Base-by-base conservation (phyloP, 805 yeast genomes). In the Nakazawaea ambrosiae region DNA sequence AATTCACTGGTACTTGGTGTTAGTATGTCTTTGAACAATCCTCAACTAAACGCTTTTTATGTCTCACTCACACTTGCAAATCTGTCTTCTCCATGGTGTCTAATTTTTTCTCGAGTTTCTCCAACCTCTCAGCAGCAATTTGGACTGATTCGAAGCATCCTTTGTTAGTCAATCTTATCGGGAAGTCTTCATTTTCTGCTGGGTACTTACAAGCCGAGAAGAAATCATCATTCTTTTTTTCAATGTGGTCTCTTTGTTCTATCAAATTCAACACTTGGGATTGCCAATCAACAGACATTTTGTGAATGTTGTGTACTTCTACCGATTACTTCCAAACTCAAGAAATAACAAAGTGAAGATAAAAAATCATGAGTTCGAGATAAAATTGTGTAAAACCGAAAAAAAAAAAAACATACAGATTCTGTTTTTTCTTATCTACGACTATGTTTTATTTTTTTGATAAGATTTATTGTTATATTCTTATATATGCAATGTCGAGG, bases 31-130 rank as follows among this genome's bases (percentile, higher is more conserved):
- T 8, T 8, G 11, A 26, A 16, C 12, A n/a, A n/a, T n/a, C n/a
- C n/a, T 9, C 5, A n/a, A 15, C 22, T 12, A 5, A 24, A 9
- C 19, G 29, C 17, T 8, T 16, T 4, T 22, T 5, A 18, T 5
- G 10, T 3, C 20, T 5, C 14, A 40, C 43, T 32, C 16, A 40
- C 43, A 33, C 23, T 32, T 36, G 40, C 4, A 40, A 11, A 28
- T 40, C 43, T 9, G 37, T 36, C 27, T 31, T 33, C 18, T 36
- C 34, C 3, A 36, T 28, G 12, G 20, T 19, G 3, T 33, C 40
- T 18, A 36, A 9, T 16, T 20, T 20, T 12, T 4, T 25, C 20
- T 35, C 42, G 22, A 27, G 27, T 4, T 25, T 34, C 7, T 28
- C 18, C 14, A 33, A 24, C 30, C 37, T 33, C 11, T 20, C 12